Evolutionary conservation across 192 early-diverging fungal genomes (phyloP), one percentile per base, ranked within the genome.

Genomic region (Podila verticillata): DNA sequence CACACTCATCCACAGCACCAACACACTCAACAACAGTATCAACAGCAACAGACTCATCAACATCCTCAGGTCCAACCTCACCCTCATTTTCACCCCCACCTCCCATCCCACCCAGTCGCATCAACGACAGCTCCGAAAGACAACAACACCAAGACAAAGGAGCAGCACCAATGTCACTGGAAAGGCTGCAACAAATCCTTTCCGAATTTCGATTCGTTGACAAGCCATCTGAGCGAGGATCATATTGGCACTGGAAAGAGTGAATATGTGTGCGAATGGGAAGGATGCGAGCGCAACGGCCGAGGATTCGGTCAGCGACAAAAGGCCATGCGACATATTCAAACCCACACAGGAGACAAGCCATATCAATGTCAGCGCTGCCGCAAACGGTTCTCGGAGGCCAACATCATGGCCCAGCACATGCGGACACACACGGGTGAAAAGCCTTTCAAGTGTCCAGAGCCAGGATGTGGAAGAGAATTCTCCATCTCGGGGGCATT

Each of bases 361-460:
- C 89, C 89, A 19, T 90, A 84, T 47, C 57, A 65, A 17, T 90
- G 89, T 22, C 83, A 84, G 47, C 61, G 75, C 54, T 90, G 89
- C 68, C 73, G 69, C 19, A 90, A 86, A 61, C 84, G 92, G 17
- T 97, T 97, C 73, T 92, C 92, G 35, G 95, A 96, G 78, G 82
- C 88, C 5, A 90, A 89, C 63, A 91, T 92, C 61, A 92, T 96
- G 93, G 87, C 90, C 58, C 89, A 92, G 66, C 93, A 94, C 62
- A 88, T 90, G 87, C 86, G 92, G 35, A 90, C 88, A 19, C 94
- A 95, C 74, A 93, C 94, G 15, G 93, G 93, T 44, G 94, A 94
- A 65, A 86, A 86, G 62, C 93, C 93, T 7, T 92, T 86, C 82
- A 87, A 82, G 65, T 95, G 93, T 67, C 88, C 72, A 3, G 83